A percentile compares a stretch with the other conserved stretches of the same genome.
These are phyloP conservation scores for Paramecium bursaria DNA, from an alignment of 73 alveolate species.

Conservation along the genomic window DNA sequence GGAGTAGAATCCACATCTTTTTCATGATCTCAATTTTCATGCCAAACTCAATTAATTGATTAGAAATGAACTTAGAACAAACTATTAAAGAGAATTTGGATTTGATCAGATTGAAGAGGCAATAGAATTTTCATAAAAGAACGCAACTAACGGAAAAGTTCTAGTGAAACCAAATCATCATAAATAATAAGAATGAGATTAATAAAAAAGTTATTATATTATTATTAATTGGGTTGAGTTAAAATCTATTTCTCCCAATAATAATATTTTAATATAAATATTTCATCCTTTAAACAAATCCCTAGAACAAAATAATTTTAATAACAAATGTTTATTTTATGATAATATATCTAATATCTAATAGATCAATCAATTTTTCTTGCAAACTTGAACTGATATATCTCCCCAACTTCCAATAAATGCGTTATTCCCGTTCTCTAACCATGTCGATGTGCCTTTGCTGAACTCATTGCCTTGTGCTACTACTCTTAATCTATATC, in stretches of 20 bases:
- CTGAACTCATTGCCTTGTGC: neutral
- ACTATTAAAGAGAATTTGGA: neutral
- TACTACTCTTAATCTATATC: neutral
- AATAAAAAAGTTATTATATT: no score
- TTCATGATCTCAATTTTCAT: neutral
- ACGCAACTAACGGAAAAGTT: neutral
- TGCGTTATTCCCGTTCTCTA: neutral
- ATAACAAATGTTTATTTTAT: no score
- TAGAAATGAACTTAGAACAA: neutral
- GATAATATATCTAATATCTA: no score
- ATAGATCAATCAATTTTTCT: neutral
- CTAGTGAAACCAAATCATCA: constrained; percentile 35
- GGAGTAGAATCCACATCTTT: neutral
- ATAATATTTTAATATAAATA: no score
- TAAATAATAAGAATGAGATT: no score
- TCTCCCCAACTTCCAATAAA: constrained; percentile 49
- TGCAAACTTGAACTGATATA: neutral
- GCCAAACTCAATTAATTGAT: constrained; percentile 2
- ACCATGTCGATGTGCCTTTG: neutral
- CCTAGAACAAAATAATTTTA: no score
- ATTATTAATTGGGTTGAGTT: no score
- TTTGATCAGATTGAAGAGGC: neutral
- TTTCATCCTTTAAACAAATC: no score
- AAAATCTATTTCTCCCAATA: no score
- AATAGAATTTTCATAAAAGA: neutral